Evolutionary conservation across 2,329 filamentous ascomycete species (phyloP).

Genomic region (Pezicula carpinea): DNA sequence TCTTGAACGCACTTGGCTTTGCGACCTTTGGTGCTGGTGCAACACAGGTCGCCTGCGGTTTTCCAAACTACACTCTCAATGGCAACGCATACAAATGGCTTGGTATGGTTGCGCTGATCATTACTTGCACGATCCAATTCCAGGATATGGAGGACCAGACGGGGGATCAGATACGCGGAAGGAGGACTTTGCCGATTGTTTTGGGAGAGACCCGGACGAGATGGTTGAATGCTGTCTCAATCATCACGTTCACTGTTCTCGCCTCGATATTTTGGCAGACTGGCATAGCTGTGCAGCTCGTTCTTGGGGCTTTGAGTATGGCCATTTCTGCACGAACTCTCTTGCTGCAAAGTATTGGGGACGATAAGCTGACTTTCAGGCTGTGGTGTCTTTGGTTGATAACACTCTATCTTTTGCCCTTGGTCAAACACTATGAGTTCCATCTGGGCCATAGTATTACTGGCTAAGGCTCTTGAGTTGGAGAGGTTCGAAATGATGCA

Average conservation of each 20-base stretch:
- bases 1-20: neutral
- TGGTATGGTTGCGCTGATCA: constrained; percentile 1
- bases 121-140: constrained; percentile 22
- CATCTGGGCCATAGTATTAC: too few species aligned
- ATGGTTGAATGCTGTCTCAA: constrained; percentile 17
- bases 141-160: constrained; percentile 26
- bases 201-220: constrained; percentile 15
- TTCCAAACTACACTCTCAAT: neutral
- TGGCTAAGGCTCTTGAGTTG: too few species aligned
- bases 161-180: constrained; percentile 20
- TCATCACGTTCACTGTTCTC: constrained; percentile 17
- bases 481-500: too few species aligned
- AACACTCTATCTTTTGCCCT: constrained; percentile 2
- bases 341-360: neutral
- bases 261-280: constrained; percentile 16
- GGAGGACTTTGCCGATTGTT: constrained; percentile 20
- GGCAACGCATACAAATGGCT: constrained; percentile 4
- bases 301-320: neutral
- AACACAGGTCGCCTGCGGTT: neutral
- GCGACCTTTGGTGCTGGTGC: neutral
- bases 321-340: constrained; percentile 1
- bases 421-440: neutral
- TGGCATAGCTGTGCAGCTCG: neutral
- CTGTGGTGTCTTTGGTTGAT: constrained; percentile 10
- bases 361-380: constrained; percentile 4